Conservation (phyloP, 306 rosid genomes). For the Malus fusca region DNA sequence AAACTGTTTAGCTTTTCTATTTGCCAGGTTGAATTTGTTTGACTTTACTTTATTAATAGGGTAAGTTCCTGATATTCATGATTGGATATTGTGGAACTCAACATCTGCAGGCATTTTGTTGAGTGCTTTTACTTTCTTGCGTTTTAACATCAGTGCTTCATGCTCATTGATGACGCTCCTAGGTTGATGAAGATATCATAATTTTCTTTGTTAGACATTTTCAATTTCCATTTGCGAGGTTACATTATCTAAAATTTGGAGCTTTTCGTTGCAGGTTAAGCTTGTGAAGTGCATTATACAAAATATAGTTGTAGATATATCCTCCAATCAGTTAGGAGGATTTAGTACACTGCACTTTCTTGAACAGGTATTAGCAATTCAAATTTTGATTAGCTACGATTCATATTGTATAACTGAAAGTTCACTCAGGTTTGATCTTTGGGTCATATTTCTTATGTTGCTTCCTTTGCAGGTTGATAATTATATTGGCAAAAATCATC, state of each 20-base stretch:
- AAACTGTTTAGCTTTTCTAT: background rate
- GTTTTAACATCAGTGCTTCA: background rate
- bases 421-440: conserved; percentile 15
- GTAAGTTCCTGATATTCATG: background rate
- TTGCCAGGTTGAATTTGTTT: background rate
- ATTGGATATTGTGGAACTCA: background rate
- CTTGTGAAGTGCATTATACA: conserved; percentile 85
- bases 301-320: conserved; percentile 75
- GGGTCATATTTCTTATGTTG: background rate
- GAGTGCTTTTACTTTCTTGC: background rate
- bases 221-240: background rate
- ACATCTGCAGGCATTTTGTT: background rate
- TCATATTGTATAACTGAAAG: background rate
- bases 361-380: conserved; percentile 57
- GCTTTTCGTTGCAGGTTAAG: conserved; percentile 65
- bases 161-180: background rate
- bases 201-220: background rate
- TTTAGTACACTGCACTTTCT: conserved; percentile 80
- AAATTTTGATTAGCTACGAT: background rate
- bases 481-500: conserved; percentile 63
- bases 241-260: background rate
- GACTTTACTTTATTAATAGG: background rate
- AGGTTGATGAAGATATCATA: background rate
- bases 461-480: conserved; percentile 56
- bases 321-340: conserved; percentile 94